Percentiles rank a stretch among this genome's conserved stretches.
These are phyloP conservation scores for Tricholoma hemisulphureum DNA, from an alignment of 768 basidiomycete genomes.

Conservation along the genomic window DNA sequence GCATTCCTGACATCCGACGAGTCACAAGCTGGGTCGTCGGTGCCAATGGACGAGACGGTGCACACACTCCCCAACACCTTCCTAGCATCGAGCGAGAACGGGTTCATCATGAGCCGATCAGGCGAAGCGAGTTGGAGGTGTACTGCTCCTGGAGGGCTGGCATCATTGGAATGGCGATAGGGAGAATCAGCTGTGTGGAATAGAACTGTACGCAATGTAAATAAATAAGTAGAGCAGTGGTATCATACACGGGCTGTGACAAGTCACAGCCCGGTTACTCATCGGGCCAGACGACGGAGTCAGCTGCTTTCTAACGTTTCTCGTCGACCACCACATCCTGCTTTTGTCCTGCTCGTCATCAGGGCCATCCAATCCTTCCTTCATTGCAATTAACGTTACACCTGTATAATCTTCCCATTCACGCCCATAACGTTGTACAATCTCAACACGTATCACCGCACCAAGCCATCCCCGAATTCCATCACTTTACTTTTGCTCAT, in stretches of 20 bases:
- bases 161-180: slow-evolving; percentile 24
- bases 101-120: slow-evolving; percentile 38
- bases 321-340: slow-evolving; percentile 1
- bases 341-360: not conserved
- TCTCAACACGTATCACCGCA: not conserved
- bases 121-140: slow-evolving; percentile 40
- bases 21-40: not conserved
- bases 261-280: slow-evolving; percentile 10
- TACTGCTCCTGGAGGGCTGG: slow-evolving; percentile 35
- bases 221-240: not conserved
- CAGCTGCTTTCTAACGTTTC: not conserved
- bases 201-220: not conserved
- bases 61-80: slow-evolving; percentile 33
- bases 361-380: slow-evolving; percentile 3
- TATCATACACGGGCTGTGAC: slow-evolving; percentile 5
- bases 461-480: not conserved
- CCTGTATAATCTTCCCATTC: no score
- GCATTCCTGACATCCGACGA: slow-evolving; percentile 22
- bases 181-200: no score
- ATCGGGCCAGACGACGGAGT: slow-evolving; percentile 21
- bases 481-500: slow-evolving; percentile 3
- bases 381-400: no score
- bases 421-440: not conserved
- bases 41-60: slow-evolving; percentile 5
- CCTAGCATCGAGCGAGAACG: slow-evolving; percentile 54